Base-by-base conservation (phyloP, 208 protist species). In the Phytomonas sp. region DNA sequence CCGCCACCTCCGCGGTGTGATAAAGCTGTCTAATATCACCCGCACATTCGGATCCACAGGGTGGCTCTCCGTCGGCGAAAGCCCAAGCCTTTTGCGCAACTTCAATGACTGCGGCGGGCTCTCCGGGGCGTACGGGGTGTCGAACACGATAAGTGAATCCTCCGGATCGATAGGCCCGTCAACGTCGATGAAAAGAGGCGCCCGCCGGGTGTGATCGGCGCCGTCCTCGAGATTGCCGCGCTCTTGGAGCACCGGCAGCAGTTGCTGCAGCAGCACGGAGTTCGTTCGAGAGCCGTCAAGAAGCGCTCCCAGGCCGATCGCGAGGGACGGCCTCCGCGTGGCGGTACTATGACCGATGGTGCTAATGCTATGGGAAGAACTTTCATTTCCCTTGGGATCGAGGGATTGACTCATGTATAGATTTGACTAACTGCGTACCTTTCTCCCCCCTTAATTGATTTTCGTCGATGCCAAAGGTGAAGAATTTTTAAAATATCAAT, bases 1-100 rank as follows among this genome's bases (percentile, higher is more conserved):
- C 0, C 37, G 37, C 88, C 91, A 96, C 13, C 85, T 81, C 30
- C 88, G 85, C 13, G 91, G 91, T 28, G 82, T 78, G 76, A 96
- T 91, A 78, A 94, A 93, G 62, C 77, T 79, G 64, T 96, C 91
- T 2, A 96, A 73, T 32, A 96, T 79, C 30, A 93, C 71, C 17
- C 91, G 85, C 43, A 94, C 85, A 66, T 96, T 96, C 0, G 83
- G 81, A 68, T 93, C 87, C 15, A 91, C 84, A 32, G 53, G 31
- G 2, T 65, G 69, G 40, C 68, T 69, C 68, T 80, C 76, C 64
- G 72, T 69, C 3, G 62, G 68, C 15, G 36, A 60, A 31, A 15
- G 66, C 65, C 76, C 82, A 33, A 92, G 76, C 4, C 68, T 80
- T 37, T 75, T 34, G 32, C 88, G 83, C 53, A 94, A 74, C 53